Conservation (phyloP, 2,329 filamentous ascomycete genomes). For the Xylariomycetidae sp. region DNA sequence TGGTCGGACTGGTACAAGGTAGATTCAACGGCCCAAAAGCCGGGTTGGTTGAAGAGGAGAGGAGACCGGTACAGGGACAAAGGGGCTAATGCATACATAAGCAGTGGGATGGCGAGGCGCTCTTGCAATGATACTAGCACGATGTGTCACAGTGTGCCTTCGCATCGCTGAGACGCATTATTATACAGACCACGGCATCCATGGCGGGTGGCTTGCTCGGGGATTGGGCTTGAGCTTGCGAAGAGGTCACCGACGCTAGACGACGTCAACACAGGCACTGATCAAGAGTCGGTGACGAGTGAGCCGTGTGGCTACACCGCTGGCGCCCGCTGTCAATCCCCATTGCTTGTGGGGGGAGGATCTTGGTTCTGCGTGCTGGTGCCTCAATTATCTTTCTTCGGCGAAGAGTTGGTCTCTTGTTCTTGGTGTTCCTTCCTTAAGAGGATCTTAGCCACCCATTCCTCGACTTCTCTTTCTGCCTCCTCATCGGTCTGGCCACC, state of each 20-base stretch:
- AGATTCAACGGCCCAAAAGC: neutral
- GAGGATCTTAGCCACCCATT: slow-evolving; percentile 55
- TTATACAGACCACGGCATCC: neutral
- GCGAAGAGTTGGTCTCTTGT: slow-evolving; percentile 3
- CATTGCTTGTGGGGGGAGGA: too few relatives aligned
- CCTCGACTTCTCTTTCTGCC: slow-evolving; percentile 55
- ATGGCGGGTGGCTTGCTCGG: neutral
- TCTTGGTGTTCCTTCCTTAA: slow-evolving; percentile 36
- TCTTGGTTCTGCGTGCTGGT: too few relatives aligned
- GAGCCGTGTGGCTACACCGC: too few relatives aligned
- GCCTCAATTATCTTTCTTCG: slow-evolving; percentile 3
- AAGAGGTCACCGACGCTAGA: neutral
- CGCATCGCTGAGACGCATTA: neutral
- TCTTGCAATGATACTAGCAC: neutral
- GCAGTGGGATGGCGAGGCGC: neutral
- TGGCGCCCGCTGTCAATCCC: too few relatives aligned
- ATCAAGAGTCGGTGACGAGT: too few relatives aligned
- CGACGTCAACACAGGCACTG: too few relatives aligned
- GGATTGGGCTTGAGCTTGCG: neutral
- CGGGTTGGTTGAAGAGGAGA: neutral
- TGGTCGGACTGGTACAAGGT: too few relatives aligned
- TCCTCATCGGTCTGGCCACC: slow-evolving; percentile 36
- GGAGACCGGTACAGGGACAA: neutral
- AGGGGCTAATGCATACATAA: too few relatives aligned
- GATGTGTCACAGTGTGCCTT: neutral